Base-by-base conservation (phyloP, 441 rosid species). In the Populus hybrid region DNA sequence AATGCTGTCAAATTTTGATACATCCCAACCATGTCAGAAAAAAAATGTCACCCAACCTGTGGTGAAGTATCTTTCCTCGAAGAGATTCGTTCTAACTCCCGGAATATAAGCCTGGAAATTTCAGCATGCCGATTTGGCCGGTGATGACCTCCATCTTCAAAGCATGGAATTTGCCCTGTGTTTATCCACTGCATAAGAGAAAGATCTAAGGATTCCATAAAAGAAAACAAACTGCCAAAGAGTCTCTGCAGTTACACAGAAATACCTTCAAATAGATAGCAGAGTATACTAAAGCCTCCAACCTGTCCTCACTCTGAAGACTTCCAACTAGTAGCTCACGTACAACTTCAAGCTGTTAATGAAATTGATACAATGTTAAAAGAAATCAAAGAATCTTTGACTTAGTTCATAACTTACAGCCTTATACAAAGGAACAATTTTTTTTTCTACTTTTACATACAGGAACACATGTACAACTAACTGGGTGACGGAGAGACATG, bases 121-220 rank as follows among this genome's bases (percentile, higher is more conserved):
- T 94, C 98, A 73, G 98, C 99, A 90, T 96, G 98, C 83, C 89
- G 87, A 81, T 93, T 96, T 45, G 99, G 98, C 72, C 99, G 88
- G 78, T 90, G 95, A 85, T 96, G 99, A 67, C 98, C 98, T 76
- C 98, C 99, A 77, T 84, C 99, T 88, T 96, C 99, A 77, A 90
- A 92, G 80, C 98, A 96, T 61, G 98, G 98, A 85, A 94, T 89
- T 87, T 96, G 94, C 72, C 99, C 99, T 11, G 92, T 96, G 89
- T 94, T 92, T 83, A 94, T 91, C 99, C 99, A 96, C 99, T 96
- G 92, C 88, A 89, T 14, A 83, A 76, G 50, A 85, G 74, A 56
- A 82, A 83, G 67, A 26, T 42, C 59, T 79, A 78, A 85, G 85
- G 76, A 33, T 21, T 7, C 64, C 45, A 79, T 35, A 68, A 84